These are phyloP conservation scores for Fusarium sp. DNA, from an alignment of 2,329 filamentous ascomycete genomes.

Conservation along the genomic window DNA sequence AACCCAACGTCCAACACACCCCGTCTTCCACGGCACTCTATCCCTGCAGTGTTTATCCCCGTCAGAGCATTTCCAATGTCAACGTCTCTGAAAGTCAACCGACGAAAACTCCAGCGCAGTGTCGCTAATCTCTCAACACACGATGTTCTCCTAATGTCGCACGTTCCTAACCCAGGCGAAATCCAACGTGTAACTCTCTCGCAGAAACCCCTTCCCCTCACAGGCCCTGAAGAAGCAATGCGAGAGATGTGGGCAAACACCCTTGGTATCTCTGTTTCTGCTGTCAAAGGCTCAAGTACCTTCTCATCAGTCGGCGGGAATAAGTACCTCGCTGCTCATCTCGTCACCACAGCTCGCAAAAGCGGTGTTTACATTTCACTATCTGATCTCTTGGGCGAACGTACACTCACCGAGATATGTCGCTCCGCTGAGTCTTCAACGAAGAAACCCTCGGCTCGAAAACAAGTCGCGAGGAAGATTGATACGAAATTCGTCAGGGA, in stretches of 20 bases:
- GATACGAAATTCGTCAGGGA: constrained; percentile 52
- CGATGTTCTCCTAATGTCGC: constrained; percentile 54
- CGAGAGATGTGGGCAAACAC: constrained; percentile 58
- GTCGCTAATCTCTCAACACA: constrained; percentile 53
- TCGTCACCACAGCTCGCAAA: constrained; percentile 57
- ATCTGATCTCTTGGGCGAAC: constrained; percentile 53
- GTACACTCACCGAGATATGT: constrained; percentile 57
- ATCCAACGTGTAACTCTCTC: constrained; percentile 43
- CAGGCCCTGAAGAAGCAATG: constrained; percentile 58
- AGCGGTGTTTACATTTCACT: constrained; percentile 54
- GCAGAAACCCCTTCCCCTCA: constrained; percentile 58
- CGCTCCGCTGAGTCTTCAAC: constrained; percentile 40
- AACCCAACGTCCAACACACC: constrained; percentile 32
- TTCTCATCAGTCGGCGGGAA: constrained; percentile 60
- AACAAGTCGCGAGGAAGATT: constrained; percentile 1
- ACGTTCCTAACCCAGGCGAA: constrained; percentile 49
- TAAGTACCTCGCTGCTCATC: constrained; percentile 53
- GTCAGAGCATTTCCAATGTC: constrained; percentile 59
- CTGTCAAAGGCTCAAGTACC: constrained; percentile 54
- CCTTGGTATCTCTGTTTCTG: constrained; percentile 50
- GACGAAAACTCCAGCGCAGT: constrained; percentile 57
- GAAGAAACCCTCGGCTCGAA: not conserved
- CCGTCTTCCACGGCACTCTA: constrained; percentile 50
- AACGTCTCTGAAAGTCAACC: constrained; percentile 60
- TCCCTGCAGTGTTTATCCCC: constrained; percentile 61